phyloP scores from a whole-genome alignment of 2,329 filamentous ascomycete species.

The Sarocladium strictum region DNA sequence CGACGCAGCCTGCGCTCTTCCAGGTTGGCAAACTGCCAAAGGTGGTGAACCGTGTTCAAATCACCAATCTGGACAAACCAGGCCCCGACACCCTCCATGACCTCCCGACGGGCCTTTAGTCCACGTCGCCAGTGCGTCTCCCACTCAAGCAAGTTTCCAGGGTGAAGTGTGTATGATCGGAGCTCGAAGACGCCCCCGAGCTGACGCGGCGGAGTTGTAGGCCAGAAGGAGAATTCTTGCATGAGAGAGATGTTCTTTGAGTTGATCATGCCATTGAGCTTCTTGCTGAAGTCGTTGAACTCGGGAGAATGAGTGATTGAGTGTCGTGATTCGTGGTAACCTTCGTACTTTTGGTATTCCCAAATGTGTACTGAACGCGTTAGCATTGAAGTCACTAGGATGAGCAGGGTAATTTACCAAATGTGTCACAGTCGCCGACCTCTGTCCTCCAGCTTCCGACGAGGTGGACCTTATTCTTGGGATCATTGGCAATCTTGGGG shows the following conservation, averaged over 20 bases:
- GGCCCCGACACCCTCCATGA: conserved; percentile 97
- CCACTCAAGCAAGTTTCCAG: conserved; percentile 95
- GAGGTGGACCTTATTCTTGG: conserved; percentile 89
- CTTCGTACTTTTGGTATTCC: conserved; percentile 97
- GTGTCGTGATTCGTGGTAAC: conserved; percentile 89
- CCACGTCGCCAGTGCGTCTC: conserved; percentile 97
- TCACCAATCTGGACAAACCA: conserved; percentile 99
- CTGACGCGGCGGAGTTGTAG: conserved; percentile 81
- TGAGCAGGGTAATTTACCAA: conserved; percentile 50
- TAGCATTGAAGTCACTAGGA: conserved; percentile 9
- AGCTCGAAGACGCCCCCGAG: conserved; percentile 93
- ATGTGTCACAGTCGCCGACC: conserved; percentile 94
- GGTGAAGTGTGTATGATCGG: conserved; percentile 92
- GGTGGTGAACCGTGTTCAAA: conserved; percentile 92
- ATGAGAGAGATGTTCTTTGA: conserved; percentile 86
- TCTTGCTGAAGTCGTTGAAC: conserved; percentile 74
- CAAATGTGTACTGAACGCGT: conserved; percentile 80
- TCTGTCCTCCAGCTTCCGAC: conserved; percentile 98
- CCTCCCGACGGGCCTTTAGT: conserved; percentile 82
- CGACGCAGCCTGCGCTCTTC: conserved; percentile 86
- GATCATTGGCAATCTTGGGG: conserved; percentile 74
- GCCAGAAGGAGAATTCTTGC: conserved; percentile 99
- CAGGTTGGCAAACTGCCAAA: conserved; percentile 97
- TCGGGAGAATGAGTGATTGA: conserved; percentile 77
- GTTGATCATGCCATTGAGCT: conserved; percentile 79